phyloP scores from a whole-genome alignment of 768 basidiomycete species.

The Cystobasidium tubakii region DNA sequence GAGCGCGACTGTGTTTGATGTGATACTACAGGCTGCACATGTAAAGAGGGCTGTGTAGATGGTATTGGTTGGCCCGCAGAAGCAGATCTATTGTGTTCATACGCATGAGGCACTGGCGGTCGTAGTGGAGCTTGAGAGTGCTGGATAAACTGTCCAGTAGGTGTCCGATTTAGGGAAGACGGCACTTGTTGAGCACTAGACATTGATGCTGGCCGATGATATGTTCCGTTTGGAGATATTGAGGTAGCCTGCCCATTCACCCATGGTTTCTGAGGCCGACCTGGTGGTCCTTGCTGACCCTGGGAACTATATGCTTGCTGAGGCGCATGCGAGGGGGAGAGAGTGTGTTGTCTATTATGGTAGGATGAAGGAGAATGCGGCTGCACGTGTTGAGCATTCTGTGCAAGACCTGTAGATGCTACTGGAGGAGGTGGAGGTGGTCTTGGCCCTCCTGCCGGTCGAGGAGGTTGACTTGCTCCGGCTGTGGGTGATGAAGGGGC shows the following conservation, averaged over 20 bases:
- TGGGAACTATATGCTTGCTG: slow-evolving; percentile 17
- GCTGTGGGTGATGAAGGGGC: slow-evolving; percentile 35
- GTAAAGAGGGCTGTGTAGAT: background rate
- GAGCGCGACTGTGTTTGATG: background rate
- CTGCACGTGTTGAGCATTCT: background rate
- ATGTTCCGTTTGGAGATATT: background rate
- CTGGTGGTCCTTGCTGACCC: slow-evolving; percentile 13
- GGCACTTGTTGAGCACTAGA: background rate
- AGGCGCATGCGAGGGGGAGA: background rate
- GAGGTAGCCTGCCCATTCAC: background rate
- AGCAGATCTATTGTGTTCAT: background rate
- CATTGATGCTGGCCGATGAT: background rate
- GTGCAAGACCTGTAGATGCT: background rate
- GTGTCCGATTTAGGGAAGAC: background rate
- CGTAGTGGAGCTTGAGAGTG: background rate
- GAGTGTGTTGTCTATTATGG: background rate
- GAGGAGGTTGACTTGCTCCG: slow-evolving; percentile 35
- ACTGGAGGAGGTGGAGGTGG: slow-evolving; percentile 40
- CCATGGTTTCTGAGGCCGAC: slow-evolving; percentile 2
- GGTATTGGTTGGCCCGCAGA: background rate
- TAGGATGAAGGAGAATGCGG: background rate
- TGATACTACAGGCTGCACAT: background rate
- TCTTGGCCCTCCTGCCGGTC: slow-evolving; percentile 41
- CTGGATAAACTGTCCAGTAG: background rate
- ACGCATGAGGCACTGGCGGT: slow-evolving; percentile 8